Base-by-base conservation (phyloP, 2,329 filamentous ascomycete species). In the Aureobasidium pullulans region DNA sequence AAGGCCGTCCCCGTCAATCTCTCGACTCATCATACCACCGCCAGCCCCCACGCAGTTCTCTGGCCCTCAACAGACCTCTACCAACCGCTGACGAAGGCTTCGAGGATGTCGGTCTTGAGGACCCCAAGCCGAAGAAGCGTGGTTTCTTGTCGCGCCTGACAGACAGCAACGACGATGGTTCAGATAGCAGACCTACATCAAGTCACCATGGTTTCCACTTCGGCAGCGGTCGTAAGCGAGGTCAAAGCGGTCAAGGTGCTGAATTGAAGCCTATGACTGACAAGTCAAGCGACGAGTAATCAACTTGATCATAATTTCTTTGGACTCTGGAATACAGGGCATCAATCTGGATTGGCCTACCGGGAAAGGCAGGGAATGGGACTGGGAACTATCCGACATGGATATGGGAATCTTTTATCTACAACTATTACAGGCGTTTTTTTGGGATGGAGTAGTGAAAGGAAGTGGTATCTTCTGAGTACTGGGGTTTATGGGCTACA, bases 31-130 rank as follows among this genome's bases (percentile, higher is more conserved):
- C 85, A 48, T 81, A 84, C 31, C 72, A 73, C 10, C 70, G 75
- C 44, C 71, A 75, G 48, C 62, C 64, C 81, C 83, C 65, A 10
- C 67, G 68, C 44, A 65, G 63, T 23, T 68, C 66, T 10, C 69
- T 67, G 47, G 67, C 66, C 2, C 70, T 69, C 57, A 64, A 65
- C 28, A 64, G 70, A 37, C 69, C 70, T 13, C 63, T 69, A 16
- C 66, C 67, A 29, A 66, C 70, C 66, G 36, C 64, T 31, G 54
- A 61, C 43, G 90, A 94, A 67, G 89, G 95, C 13, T 96, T 97
- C 66, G 93, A 96, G 71, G 93, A 97, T 56, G 89, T 97, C 8
- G 90, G 90, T 4, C 77, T 97, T 47, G 92, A 96, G 64, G 90
- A 94, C 39, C 76, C 81, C 50, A 85, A 85, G 66, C 75, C 81